Percentiles rank a stretch among this genome's conserved stretches.
These are phyloP conservation scores for Pseudozyma sp. DNA, from an alignment of 1,284 basidiomycete genomes.

Conservation along the genomic window DNA sequence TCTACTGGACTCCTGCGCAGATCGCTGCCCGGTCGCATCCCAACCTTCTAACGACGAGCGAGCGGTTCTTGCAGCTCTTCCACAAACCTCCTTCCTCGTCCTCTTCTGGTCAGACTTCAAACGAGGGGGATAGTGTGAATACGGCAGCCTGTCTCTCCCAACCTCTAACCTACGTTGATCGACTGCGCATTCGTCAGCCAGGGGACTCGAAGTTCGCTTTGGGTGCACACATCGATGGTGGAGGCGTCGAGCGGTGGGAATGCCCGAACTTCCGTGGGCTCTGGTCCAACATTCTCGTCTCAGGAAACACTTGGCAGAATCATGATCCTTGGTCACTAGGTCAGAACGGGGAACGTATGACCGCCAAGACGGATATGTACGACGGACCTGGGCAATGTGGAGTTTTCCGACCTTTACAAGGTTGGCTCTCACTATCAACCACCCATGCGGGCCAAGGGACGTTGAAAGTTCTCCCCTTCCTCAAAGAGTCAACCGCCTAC, in stretches of 20 bases:
- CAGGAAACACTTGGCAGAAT: constrained; percentile 69
- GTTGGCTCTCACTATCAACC: constrained; percentile 75
- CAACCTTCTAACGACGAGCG: constrained; percentile 35
- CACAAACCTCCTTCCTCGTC: constrained; percentile 28
- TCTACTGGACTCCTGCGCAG: constrained; percentile 57
- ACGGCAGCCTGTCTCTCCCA: constrained; percentile 73
- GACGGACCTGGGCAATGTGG: constrained; percentile 74
- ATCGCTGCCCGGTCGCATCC: constrained; percentile 48
- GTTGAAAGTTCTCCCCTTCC: constrained; percentile 80
- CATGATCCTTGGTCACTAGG: constrained; percentile 72
- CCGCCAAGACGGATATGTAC: constrained; percentile 57
- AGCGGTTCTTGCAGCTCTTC: constrained; percentile 50
- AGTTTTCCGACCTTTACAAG: constrained; percentile 82
- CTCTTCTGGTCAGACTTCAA: neutral
- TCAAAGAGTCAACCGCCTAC: constrained; percentile 81
- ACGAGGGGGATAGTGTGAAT: neutral
- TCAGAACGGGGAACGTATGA: constrained; percentile 35
- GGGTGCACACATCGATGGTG: constrained; percentile 82
- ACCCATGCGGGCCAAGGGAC: constrained; percentile 80
- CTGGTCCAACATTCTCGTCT: constrained; percentile 75
- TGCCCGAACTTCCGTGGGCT: constrained; percentile 76
- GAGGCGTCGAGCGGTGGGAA: constrained; percentile 82
- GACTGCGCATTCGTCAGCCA: constrained; percentile 79
- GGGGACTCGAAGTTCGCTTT: constrained; percentile 79
- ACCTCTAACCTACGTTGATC: constrained; percentile 80